Evolutionary conservation across 805 yeast genomes (phyloP).

Genomic region (Ogataea kodamae): DNA sequence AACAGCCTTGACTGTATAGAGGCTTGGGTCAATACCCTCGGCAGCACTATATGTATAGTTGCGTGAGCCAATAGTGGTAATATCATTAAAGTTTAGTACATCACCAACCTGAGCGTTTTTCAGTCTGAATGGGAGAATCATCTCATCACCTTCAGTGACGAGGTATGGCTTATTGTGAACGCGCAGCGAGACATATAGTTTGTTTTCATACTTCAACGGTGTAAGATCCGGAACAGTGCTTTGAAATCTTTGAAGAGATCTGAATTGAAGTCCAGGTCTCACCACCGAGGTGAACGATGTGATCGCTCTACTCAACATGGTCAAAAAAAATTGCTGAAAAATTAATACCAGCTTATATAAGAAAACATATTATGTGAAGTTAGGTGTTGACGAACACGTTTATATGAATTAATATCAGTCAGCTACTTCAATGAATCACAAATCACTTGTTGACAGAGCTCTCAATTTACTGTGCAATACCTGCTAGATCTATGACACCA

Average conservation of each 20-base stretch:
- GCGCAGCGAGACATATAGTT: constrained; percentile 76
- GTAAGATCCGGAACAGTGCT: constrained; percentile 41
- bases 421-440: too few species aligned
- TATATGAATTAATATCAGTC: too few species aligned
- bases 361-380: too few species aligned
- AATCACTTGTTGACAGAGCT: too few species aligned
- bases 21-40: constrained; percentile 47
- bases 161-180: constrained; percentile 82
- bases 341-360: constrained; percentile 1
- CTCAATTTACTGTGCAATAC: too few species aligned
- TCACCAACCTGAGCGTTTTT: constrained; percentile 83
- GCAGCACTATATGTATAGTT: constrained; percentile 63
- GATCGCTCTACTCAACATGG: constrained; percentile 8
- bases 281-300: constrained; percentile 1
- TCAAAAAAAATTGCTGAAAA: constrained; percentile 4
- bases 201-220: constrained; percentile 62
- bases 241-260: constrained; percentile 4
- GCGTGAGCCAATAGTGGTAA: constrained; percentile 80
- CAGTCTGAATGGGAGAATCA: constrained; percentile 74
- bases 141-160: constrained; percentile 86
- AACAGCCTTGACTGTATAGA: constrained; percentile 66
- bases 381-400: too few species aligned
- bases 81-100: constrained; percentile 65
- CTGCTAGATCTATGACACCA: too few species aligned
- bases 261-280: constrained; percentile 1